These are phyloP conservation scores for Dryas drummondii DNA, from an alignment of 306 rosid genomes.

Conservation along the genomic window DNA sequence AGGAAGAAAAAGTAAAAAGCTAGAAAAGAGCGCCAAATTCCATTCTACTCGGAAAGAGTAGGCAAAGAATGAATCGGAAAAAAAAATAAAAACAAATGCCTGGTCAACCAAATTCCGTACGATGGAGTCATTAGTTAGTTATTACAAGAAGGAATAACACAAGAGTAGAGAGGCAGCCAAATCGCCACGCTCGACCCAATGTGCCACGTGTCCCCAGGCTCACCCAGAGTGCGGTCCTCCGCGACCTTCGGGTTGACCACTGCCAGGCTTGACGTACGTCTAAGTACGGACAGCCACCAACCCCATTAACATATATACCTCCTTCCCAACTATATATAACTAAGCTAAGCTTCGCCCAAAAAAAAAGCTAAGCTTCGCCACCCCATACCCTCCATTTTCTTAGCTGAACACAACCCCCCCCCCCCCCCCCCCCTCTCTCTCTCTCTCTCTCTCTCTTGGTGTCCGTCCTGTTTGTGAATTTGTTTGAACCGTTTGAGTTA, in stretches of 20 bases:
- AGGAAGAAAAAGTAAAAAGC: no score
- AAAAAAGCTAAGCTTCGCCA: conserved; percentile 1
- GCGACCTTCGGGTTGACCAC: conserved; percentile 58
- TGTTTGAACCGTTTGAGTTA: not conserved
- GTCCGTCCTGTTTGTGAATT: not conserved
- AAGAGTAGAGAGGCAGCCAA: no score
- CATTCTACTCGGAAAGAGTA: no score
- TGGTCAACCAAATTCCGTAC: no score
- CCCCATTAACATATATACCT: not conserved
- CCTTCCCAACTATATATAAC: conserved; percentile 7
- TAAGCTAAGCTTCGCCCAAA: not conserved
- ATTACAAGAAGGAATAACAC: no score
- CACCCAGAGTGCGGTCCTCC: conserved; percentile 33
- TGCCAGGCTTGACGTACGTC: conserved; percentile 42
- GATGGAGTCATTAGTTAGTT: no score
- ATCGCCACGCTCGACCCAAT: not conserved
- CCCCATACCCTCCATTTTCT: conserved; percentile 33
- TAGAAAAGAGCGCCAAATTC: no score
- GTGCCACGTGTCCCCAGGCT: conserved; percentile 18
- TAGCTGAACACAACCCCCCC: conserved; percentile 19
- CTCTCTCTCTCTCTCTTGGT: conserved; percentile 15
- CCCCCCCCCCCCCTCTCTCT: conserved; percentile 12
- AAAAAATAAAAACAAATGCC: no score
- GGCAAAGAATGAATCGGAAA: no score
- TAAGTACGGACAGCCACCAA: conserved; percentile 23